These are phyloP conservation scores for Coriaria nepalensis DNA, from an alignment of 306 rosid genomes.

Conservation along the genomic window DNA sequence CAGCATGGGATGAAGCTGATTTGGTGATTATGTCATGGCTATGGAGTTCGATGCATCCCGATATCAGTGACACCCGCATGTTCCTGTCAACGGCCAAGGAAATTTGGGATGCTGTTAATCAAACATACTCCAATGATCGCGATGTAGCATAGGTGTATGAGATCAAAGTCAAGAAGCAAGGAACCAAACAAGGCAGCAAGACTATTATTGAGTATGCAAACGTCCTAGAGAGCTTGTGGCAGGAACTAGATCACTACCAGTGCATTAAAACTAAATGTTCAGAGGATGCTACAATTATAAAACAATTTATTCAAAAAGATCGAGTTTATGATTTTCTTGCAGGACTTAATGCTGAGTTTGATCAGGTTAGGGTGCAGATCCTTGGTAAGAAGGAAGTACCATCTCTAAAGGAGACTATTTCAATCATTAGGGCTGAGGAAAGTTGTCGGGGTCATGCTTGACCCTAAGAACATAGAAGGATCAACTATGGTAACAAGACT, in stretches of 20 bases:
- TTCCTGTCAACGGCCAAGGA: not conserved
- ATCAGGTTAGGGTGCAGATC: not conserved
- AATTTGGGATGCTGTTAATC: not conserved
- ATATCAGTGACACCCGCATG: constrained; percentile 1
- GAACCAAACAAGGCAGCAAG: not conserved
- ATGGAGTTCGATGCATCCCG: not conserved
- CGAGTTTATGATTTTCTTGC: no score
- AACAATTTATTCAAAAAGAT: no score
- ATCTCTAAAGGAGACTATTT: no score
- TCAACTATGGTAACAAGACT: not conserved
- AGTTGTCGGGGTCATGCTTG: not conserved
- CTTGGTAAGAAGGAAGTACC: not conserved
- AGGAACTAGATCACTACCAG: no score
- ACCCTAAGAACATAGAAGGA: not conserved
- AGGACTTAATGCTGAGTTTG: not conserved
- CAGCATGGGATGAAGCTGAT: not conserved
- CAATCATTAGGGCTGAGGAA: no score
- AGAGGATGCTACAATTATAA: no score
- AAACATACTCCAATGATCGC: not conserved
- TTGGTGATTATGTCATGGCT: constrained; percentile 5
- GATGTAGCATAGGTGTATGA: not conserved
- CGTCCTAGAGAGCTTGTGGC: not conserved
- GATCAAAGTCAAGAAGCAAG: no score
- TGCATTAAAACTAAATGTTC: no score
- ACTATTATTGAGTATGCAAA: not conserved